Evolutionary conservation across 2,329 filamentous ascomycete genomes (phyloP).

Genomic region (Alternaria alternata): DNA sequence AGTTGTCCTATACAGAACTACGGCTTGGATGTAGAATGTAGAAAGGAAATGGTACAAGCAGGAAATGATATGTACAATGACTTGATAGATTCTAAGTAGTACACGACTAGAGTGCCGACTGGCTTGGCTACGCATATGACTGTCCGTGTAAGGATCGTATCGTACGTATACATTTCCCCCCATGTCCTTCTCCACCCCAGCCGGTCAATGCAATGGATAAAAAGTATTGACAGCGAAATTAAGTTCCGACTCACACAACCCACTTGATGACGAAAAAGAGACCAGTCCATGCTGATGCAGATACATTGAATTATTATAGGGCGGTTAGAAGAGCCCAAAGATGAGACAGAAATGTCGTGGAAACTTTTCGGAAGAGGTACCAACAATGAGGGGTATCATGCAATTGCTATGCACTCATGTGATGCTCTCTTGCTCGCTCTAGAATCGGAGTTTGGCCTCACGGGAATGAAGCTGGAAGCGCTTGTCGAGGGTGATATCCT

Average conservation of each 20-base stretch:
- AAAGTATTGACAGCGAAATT: slow-evolving; percentile 40
- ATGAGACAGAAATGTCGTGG: slow-evolving; percentile 25
- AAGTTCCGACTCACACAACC: slow-evolving; percentile 18
- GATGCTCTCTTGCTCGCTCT: slow-evolving; percentile 18
- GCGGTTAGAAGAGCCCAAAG: slow-evolving; percentile 8
- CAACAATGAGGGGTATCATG: slow-evolving; percentile 36
- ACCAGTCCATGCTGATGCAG: slow-evolving; percentile 29
- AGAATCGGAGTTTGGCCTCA: slow-evolving; percentile 40
- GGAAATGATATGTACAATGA: neutral
- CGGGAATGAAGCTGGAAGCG: slow-evolving; percentile 41
- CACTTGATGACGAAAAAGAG: slow-evolving; percentile 12
- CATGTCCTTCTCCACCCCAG: slow-evolving; percentile 3
- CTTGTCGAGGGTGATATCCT: slow-evolving; percentile 31
- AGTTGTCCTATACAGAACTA: neutral
- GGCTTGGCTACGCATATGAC: neutral
- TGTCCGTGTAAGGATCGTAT: neutral
- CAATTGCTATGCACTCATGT: slow-evolving; percentile 19
- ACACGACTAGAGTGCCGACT: slow-evolving; percentile 1
- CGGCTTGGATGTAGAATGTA: neutral
- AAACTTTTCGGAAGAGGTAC: slow-evolving; percentile 12
- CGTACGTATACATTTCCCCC: neutral
- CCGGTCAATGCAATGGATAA: slow-evolving; percentile 29
- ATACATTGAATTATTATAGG: slow-evolving; percentile 25
- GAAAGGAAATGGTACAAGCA: neutral
- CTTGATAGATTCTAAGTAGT: neutral